Evolutionary conservation across 192 early-diverging fungal species (phyloP).

Genomic region (Coemansia sp.): DNA sequence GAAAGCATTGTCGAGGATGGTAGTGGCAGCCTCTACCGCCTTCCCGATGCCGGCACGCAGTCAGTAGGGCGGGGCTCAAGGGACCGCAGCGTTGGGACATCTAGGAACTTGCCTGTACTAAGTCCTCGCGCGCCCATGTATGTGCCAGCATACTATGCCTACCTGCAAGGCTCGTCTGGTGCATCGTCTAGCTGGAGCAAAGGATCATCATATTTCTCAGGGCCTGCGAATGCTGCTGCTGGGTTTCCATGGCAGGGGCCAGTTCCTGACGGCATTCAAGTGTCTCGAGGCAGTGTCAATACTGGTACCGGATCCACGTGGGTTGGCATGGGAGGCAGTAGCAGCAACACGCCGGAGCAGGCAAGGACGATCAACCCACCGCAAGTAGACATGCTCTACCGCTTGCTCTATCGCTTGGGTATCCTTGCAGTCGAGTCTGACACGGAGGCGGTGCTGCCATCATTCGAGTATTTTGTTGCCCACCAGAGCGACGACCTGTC

Average conservation of each 20-base stretch:
- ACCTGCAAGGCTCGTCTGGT: conserved; percentile 10
- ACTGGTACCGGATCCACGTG: background rate
- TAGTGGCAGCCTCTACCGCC: conserved; percentile 4
- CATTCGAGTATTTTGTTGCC: conserved; percentile 43
- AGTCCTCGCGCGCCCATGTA: conserved; percentile 25
- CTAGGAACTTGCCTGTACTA: background rate
- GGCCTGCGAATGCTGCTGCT: background rate
- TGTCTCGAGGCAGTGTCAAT: conserved; percentile 37
- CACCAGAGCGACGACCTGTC: conserved; percentile 22
- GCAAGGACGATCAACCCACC: conserved; percentile 7
- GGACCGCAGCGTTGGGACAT: conserved; percentile 5
- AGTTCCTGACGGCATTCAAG: conserved; percentile 4
- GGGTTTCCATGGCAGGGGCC: conserved; percentile 17
- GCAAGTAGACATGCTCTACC: conserved; percentile 39
- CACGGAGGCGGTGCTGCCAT: conserved; percentile 20
- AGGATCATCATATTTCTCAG: conserved; percentile 32
- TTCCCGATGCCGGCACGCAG: background rate
- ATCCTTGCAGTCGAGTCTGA: conserved; percentile 45
- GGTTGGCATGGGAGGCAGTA: background rate
- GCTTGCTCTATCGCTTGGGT: conserved; percentile 38
- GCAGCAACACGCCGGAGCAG: background rate
- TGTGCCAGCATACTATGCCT: conserved; percentile 26
- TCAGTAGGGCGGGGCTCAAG: conserved; percentile 6
- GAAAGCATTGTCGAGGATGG: conserved; percentile 48
- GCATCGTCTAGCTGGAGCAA: conserved; percentile 27